Percentiles rank a stretch among this genome's conserved stretches.
phyloP scores from a whole-genome alignment of 2,329 filamentous ascomycete genomes.

The Dactylellina drechsleri region DNA sequence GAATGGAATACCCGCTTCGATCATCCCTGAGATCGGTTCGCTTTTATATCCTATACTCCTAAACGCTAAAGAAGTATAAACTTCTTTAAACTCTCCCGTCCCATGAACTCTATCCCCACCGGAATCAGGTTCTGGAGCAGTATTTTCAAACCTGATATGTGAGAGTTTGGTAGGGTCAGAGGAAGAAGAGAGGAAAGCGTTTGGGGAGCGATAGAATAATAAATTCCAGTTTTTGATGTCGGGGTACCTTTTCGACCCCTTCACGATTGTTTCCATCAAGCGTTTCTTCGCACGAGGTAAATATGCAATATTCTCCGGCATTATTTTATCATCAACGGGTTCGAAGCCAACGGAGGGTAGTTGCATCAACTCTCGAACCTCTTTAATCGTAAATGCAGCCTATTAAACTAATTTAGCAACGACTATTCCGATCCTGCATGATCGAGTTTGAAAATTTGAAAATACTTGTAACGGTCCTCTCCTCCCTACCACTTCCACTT shows the following conservation, averaged over 20 bases:
- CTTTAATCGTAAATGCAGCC: constrained; percentile 95
- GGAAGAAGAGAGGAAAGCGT: constrained; percentile 70
- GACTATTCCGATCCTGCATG: neutral
- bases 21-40: constrained; percentile 77
- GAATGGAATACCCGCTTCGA: constrained; percentile 79
- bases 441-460: neutral
- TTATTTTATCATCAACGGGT: constrained; percentile 69
- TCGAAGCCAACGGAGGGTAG: constrained; percentile 77
- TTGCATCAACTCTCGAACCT: constrained; percentile 86
- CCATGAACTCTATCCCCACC: constrained; percentile 64
- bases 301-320: constrained; percentile 76
- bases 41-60: constrained; percentile 96
- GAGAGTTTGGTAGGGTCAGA: constrained; percentile 67
- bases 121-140: constrained; percentile 68
- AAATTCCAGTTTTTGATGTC: constrained; percentile 78
- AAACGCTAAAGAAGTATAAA: constrained; percentile 80
- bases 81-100: constrained; percentile 66
- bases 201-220: constrained; percentile 84
- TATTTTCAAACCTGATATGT: constrained; percentile 75
- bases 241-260: constrained; percentile 33
- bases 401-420: neutral
- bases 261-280: constrained; percentile 62
- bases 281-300: constrained; percentile 80
- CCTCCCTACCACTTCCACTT: constrained; percentile 87
- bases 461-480: constrained; percentile 84